Evolutionary conservation across 495 filamentous ascomycete genomes (phyloP).

Genomic region (Hyaloscypha variabilis): DNA sequence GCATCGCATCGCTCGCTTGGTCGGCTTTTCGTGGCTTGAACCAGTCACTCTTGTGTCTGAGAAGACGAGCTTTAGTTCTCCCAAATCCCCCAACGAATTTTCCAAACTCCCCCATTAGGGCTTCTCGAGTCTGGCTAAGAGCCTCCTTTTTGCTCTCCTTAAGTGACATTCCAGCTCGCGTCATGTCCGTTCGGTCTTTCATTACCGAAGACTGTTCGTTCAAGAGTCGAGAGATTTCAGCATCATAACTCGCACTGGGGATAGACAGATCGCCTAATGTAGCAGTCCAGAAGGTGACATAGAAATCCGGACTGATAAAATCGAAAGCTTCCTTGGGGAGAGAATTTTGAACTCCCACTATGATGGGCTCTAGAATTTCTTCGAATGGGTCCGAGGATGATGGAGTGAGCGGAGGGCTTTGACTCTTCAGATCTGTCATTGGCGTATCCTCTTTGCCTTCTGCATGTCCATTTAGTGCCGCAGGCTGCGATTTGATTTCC

Average conservation of each 20-base stretch:
- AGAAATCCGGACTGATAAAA: slow-evolving; percentile 73
- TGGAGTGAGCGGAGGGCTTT: slow-evolving; percentile 18
- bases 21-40: slow-evolving; percentile 69
- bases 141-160: slow-evolving; percentile 66
- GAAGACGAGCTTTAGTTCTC: slow-evolving; percentile 63
- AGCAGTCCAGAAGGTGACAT: slow-evolving; percentile 91
- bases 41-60: slow-evolving; percentile 80
- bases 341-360: slow-evolving; percentile 62
- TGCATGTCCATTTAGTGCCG: not conserved
- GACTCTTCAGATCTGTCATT: slow-evolving; percentile 38
- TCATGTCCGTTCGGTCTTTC: slow-evolving; percentile 73
- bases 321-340: slow-evolving; percentile 67
- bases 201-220: slow-evolving; percentile 62
- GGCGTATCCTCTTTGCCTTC: slow-evolving; percentile 13
- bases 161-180: slow-evolving; percentile 58
- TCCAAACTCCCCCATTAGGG: slow-evolving; percentile 71
- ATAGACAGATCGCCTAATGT: slow-evolving; percentile 78
- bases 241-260: slow-evolving; percentile 71
- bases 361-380: slow-evolving; percentile 76
- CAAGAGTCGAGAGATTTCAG: slow-evolving; percentile 65
- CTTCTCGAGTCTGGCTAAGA: slow-evolving; percentile 59
- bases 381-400: slow-evolving; percentile 54
- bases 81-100: slow-evolving; percentile 65
- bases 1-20: slow-evolving; percentile 68
- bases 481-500: not conserved